A percentile compares a stretch with the other conserved stretches of the same genome.
Evolutionary conservation across 108 stramenopile species (phyloP).

Genomic region (Pseudonitzschia multiseries): DNA sequence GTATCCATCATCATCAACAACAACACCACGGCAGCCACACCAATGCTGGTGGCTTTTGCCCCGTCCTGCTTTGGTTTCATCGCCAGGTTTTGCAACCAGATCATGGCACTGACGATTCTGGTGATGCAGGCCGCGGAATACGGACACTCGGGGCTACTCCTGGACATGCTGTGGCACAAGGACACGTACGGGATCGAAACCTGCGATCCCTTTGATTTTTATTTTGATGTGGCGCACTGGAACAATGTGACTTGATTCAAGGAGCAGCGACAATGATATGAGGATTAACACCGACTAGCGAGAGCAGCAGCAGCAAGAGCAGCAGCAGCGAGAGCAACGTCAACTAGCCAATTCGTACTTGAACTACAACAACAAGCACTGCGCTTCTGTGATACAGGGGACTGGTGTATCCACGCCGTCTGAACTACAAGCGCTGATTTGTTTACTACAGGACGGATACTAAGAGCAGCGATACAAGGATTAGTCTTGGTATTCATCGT

Average conservation of each 20-base stretch:
- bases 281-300: too few species aligned
- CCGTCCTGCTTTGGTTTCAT: constrained; percentile 1
- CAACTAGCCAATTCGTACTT: too few species aligned
- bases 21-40: neutral
- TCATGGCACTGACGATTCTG: constrained; percentile 27
- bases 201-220: constrained; percentile 15
- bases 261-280: too few species aligned
- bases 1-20: neutral
- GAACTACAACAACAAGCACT: too few species aligned
- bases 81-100: constrained; percentile 37
- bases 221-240: constrained; percentile 35
- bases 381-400: too few species aligned
- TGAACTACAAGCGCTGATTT: too few species aligned
- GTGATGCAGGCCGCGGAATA: constrained; percentile 15
- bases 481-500: too few species aligned
- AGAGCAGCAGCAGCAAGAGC: too few species aligned
- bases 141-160: constrained; percentile 22
- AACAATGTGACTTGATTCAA: constrained; percentile 27
- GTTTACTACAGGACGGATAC: too few species aligned
- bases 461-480: too few species aligned
- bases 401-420: too few species aligned
- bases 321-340: too few species aligned
- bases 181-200: constrained; percentile 30
- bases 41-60: constrained; percentile 1
- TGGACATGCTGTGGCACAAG: constrained; percentile 23